Base-by-base conservation (phyloP, 805 yeast genomes). In the Schwanniomyces pseudopolymorphus region DNA sequence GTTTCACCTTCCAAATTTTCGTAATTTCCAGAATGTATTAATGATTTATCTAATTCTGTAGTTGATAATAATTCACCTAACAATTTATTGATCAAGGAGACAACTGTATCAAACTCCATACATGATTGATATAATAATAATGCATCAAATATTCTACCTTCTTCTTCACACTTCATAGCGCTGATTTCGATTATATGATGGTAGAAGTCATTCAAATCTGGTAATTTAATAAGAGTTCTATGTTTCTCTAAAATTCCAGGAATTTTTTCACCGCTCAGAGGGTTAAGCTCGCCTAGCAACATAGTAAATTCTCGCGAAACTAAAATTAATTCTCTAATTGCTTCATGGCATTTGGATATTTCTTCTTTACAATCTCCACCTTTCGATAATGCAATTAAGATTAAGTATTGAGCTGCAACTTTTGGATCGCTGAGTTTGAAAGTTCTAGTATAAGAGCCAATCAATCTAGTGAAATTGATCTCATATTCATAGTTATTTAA, bases 321-420 rank as follows among this genome's bases (percentile, higher is more conserved):
- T 49, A 92, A 75, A 21, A 92, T 87, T 48, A 94, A 77, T 59
- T 91, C 96, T 53, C 90, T 78, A 39, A 94, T 70, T 0, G 95
- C 85, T 55, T 87, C 91, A 57, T 87, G 90, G 50, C 88, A 82
- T 38, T 85, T 69, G 36, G 75, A 69, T 2, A 76, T 65, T 51
- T 84, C 85, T 26, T 73, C 69, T 20, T 69, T 59, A 2, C 64
- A 59, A 20, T 63, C 43, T 6, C 69, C 68, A 9, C 70, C 72
- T 16, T 57, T 58, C 4, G 70, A 59, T 55, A 89, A 57, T 40
- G 88, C 84, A 22, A 90, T 83, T 54, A 87, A 70, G 21, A 87
- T 75, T 43, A 92, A 67, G 60, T 94, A 94, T 62, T 92, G 96
- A n/a, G 88, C 87, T 0, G 97, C 97, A 46, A 86, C 88, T 57